Base-by-base conservation (phyloP, 2,329 filamentous ascomycete species). In the Aspergillus ochraceus region DNA sequence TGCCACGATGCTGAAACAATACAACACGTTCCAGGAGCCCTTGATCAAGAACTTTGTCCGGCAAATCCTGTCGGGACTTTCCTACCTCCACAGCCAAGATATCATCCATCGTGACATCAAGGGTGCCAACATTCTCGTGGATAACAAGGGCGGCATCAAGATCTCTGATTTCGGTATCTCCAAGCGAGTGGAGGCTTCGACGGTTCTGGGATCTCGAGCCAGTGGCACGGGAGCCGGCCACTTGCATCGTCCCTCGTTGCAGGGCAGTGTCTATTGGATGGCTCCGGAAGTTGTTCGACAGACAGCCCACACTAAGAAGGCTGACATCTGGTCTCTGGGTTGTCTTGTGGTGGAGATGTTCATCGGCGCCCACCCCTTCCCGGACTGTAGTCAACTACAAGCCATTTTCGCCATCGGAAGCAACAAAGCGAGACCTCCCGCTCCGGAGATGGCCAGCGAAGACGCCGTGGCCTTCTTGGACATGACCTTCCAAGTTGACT, bases 191-290 rank as follows among this genome's bases (percentile, higher is more conserved):
- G 94, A 98, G 77, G 92, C 92, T 14, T 89, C 91, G 59, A 95
- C 93, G 61, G 86, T 97, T 49, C 86, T 96, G 51, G 75, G 74
- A 36, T 71, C 76, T 52, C 71, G 71, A 49, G 79, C 77, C 52
- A 77, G 70, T 57, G 73, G 70, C 62, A 74, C 72, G 19, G 73
- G 67, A 22, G 71, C 71, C 39, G 68, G 72, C 29, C 77, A 81
- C 64, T 76, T 82, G 49, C 81, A 85, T 65, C 81, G 82, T 6
- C 83, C 87, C 11, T 98, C 94, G 1, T 85, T 99, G 3, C 95
- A 99, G 76, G 95, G 95, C 14, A 97, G 92, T 26, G 95, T 99
- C 55, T 99, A 97, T 80, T 99, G 95, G 95, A 99, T 99, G 95
- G 95, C 95, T 0, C 95, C 95, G 9, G 95, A 99, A 80, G 95